A percentile compares a stretch with the other conserved stretches of the same genome.
These are phyloP conservation scores for Globisporangium acanthophoron DNA, from an alignment of 352 stramenopile species.

Conservation along the genomic window DNA sequence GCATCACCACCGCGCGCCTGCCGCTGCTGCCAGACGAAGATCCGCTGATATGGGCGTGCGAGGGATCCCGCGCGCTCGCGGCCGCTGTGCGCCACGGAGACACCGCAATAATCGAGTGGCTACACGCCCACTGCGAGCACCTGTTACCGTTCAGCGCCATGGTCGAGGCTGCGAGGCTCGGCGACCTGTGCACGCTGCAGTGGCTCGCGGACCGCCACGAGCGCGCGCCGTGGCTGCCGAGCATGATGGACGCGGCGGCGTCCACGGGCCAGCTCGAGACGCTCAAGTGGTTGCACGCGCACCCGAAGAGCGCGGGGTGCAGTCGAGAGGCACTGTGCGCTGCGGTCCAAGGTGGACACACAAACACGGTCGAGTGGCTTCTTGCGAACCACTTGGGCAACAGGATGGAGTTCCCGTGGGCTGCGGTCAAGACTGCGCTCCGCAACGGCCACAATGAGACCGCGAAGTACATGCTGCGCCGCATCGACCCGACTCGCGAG, in stretches of 20 bases:
- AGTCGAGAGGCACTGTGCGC: background rate
- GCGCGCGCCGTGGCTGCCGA: background rate
- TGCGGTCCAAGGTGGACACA: background rate
- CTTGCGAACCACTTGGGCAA: background rate
- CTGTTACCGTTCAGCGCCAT: background rate
- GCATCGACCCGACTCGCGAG: background rate
- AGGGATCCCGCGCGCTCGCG: background rate
- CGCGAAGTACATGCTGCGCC: background rate
- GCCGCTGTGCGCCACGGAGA: background rate
- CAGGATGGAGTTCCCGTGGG: background rate
- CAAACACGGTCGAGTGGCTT: background rate
- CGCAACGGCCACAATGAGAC: background rate
- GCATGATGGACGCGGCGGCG: background rate
- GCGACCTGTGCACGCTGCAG: background rate
- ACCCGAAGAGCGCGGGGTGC: background rate
- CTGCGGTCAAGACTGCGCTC: background rate
- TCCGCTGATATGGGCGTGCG: background rate
- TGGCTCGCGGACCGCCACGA: background rate
- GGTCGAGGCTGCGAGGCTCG: background rate
- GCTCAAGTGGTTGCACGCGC: conserved; percentile 2
- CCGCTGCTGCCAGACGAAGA: background rate
- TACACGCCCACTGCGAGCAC: background rate
- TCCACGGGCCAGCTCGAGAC: background rate
- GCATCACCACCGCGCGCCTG: background rate
- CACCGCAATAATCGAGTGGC: background rate